A percentile compares a stretch with the other conserved stretches of the same genome.
phyloP scores from a whole-genome alignment of 2,329 filamentous ascomycete species.

The Aspergillus transmontanensis region DNA sequence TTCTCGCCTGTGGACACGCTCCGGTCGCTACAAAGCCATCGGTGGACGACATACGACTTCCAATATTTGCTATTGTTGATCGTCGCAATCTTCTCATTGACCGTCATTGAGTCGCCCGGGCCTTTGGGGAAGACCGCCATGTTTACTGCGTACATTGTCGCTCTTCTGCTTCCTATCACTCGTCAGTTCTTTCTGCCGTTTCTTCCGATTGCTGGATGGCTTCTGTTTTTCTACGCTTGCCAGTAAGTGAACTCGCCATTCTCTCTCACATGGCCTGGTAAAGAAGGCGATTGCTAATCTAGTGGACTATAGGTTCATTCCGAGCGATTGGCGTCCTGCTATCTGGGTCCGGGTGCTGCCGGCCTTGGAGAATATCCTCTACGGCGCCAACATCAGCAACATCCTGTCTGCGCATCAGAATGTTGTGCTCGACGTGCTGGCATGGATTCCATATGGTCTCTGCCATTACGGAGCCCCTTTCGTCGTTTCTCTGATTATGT shows the following conservation, averaged over 20 bases:
- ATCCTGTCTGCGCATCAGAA: conserved; percentile 90
- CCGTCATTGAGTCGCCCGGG: conserved; percentile 76
- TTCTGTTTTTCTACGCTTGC: conserved; percentile 89
- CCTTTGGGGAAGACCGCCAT: conserved; percentile 76
- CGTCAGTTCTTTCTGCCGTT: conserved; percentile 91
- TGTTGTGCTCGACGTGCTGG: conserved; percentile 79
- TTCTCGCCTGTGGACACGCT: conserved; percentile 80
- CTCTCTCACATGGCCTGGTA: background rate
- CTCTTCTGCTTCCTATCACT: conserved; percentile 79
- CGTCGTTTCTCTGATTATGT: conserved; percentile 76
- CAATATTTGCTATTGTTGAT: conserved; percentile 78
- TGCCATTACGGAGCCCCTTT: conserved; percentile 86
- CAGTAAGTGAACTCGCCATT: conserved; percentile 64
- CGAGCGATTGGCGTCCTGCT: conserved; percentile 81
- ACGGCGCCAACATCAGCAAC: conserved; percentile 93
- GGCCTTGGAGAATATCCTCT: conserved; percentile 92
- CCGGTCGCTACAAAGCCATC: conserved; percentile 72
- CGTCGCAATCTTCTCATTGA: conserved; percentile 79
- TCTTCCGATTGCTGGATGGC: conserved; percentile 79
- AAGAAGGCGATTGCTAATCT: conserved; percentile 20
- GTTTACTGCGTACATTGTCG: conserved; percentile 66
- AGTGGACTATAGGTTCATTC: conserved; percentile 71
- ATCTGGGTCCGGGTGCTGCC: conserved; percentile 96
- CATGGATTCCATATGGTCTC: conserved; percentile 91
- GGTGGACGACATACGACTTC: conserved; percentile 79